Base-by-base conservation (phyloP, 352 stramenopile species). In the Peronospora farinosa region DNA sequence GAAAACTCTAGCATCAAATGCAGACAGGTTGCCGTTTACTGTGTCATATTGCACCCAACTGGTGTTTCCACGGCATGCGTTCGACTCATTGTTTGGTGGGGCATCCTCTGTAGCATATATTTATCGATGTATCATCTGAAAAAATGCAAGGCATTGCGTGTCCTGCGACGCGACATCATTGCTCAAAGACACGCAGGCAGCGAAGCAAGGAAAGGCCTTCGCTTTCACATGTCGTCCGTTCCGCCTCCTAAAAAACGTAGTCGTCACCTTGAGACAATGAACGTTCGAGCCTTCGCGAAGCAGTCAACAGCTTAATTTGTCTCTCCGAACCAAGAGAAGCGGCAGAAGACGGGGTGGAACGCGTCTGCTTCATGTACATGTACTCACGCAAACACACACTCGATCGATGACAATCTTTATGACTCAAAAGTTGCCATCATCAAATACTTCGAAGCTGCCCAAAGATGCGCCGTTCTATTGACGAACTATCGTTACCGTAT, bases 61-160 rank as follows among this genome's bases (percentile, higher is more conserved):
- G 11, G 41, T 52, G 51, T 46, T 58, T 58, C 32, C 13, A 12
- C 17, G 12, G 45, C 45, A 36, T 41, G 33, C 35, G 25, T n/a
- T 35, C 44, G 44, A 42, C 35, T 32, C 5, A 4, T 23, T 43
- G 33, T 13, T 27, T 15, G 33, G 42, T 51, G 45, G n/a, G 8
- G 8, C 28, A 32, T 32, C 28, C 28, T 12, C 28, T 37, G 46
- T 32, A 40, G n/a, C 43, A 39, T 19, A 15, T 28, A 11, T 3
- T 37, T 9, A 37, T 37, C 12, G 32, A 11, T 16, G 32, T 8
- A 16, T 37, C 12, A 37, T 16, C 6, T 27, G 23, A 37, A 15
- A 5, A 7, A 10, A 37, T 37, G 32, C 10, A 6, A 49, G 17
- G 31, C 30, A 44, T 37, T 28, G 46, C 30, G 28, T 36, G 27